phyloP scores from a whole-genome alignment of 2,329 filamentous ascomycete genomes.

The Pseudocercospora vitis region DNA sequence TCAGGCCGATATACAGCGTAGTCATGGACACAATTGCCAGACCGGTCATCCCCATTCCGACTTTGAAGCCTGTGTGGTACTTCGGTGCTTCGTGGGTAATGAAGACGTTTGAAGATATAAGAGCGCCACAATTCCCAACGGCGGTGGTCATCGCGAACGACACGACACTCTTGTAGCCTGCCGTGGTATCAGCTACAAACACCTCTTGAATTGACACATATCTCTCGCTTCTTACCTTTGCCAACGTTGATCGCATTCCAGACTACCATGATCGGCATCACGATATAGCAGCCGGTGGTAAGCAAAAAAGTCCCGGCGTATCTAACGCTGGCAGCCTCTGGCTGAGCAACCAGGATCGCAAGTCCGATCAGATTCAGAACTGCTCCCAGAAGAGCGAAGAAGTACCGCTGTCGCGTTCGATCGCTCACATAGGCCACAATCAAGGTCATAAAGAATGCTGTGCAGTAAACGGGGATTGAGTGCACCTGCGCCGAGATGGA shows the following conservation, averaged over 20 bases:
- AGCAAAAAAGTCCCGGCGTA: constrained; percentile 43
- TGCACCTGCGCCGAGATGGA: constrained; percentile 18
- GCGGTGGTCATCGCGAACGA: constrained; percentile 24
- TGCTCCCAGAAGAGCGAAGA: constrained; percentile 41
- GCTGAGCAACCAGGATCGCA: constrained; percentile 32
- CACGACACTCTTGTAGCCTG: constrained; percentile 34
- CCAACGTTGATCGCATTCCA: constrained; percentile 45
- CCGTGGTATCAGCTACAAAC: too few species aligned
- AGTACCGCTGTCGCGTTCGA: constrained; percentile 35
- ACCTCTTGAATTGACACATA: too few species aligned
- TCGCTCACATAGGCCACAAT: constrained; percentile 31
- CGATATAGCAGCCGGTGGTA: constrained; percentile 31
- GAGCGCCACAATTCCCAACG: constrained; percentile 20
- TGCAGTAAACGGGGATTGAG: constrained; percentile 17
- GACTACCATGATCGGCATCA: constrained; percentile 40
- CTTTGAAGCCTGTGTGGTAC: constrained; percentile 24
- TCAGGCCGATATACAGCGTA: constrained; percentile 21
- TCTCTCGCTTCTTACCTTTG: constrained; percentile 41
- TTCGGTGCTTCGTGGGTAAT: constrained; percentile 13
- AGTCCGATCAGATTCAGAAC: constrained; percentile 38
- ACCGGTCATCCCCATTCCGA: constrained; percentile 26
- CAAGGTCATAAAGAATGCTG: constrained; percentile 14
- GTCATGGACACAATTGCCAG: constrained; percentile 24
- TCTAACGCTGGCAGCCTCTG: constrained; percentile 31
- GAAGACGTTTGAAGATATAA: constrained; percentile 17